Conservation (phyloP, 805 yeast genomes). For the Alloascoidea africana region DNA sequence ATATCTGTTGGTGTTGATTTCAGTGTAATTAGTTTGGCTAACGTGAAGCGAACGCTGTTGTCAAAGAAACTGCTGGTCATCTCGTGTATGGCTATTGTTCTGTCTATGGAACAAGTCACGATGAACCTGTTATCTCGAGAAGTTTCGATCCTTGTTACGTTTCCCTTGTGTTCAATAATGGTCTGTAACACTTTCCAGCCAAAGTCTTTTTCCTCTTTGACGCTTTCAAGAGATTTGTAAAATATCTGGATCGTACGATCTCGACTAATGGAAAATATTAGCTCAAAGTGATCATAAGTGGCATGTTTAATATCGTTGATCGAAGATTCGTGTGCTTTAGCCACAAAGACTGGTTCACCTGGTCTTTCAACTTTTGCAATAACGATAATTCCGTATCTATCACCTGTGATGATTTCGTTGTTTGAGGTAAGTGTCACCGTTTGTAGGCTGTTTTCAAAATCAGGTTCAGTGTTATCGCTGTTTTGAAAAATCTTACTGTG, state of each 20-base stretch:
- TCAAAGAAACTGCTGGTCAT: slow-evolving; percentile 10
- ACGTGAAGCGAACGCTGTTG: slow-evolving; percentile 12
- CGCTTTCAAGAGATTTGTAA: slow-evolving; percentile 8
- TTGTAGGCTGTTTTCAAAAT: neutral
- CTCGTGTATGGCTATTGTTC: slow-evolving; percentile 41
- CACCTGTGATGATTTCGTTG: neutral
- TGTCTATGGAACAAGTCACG: slow-evolving; percentile 43
- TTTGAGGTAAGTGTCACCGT: neutral
- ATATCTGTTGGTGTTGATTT: slow-evolving; percentile 36
- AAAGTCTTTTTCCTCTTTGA: slow-evolving; percentile 4
- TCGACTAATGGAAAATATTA: slow-evolving; percentile 21
- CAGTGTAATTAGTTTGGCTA: slow-evolving; percentile 32
- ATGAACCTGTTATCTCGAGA: slow-evolving; percentile 17
- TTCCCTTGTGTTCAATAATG: slow-evolving; percentile 41
- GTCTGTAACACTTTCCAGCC: slow-evolving; percentile 53
- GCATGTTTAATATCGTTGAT: slow-evolving; percentile 29
- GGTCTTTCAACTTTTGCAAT: slow-evolving; percentile 9
- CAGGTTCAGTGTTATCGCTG: neutral
- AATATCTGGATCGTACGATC: slow-evolving; percentile 52
- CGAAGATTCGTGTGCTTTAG: slow-evolving; percentile 36
- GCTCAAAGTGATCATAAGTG: too few species aligned
- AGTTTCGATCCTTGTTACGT: slow-evolving; percentile 24
- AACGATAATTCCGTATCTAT: neutral
- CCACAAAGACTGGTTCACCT: slow-evolving; percentile 16
- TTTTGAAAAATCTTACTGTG: neutral